Evolutionary conservation across 2,329 filamentous ascomycete genomes (phyloP), one percentile per base, ranked within the genome.

Genomic region (Pseudogymnoascus pannorum): DNA sequence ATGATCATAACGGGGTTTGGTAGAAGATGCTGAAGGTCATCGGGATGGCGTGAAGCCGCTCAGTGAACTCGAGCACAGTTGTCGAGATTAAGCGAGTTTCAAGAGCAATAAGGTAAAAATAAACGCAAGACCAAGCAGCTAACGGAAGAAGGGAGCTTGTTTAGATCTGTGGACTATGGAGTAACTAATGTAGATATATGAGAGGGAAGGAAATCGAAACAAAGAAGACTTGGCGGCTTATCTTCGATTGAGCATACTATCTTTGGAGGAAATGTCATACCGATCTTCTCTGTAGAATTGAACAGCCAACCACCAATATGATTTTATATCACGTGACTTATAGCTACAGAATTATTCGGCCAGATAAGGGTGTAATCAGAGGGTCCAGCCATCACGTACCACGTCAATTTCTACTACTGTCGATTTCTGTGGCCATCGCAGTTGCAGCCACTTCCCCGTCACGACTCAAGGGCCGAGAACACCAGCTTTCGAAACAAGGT

Each of bases 381-480:
- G 18, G 4, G 9, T 12, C n/a, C 2, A 24, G 24, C 26, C 48
- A 18, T 29, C 16, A 20, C 58, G 33, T 24, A 59, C n/a, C 58
- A 44, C 36, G 18, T 48, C n/a, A 35, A 40, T 58, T 58, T 58
- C 36, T 58, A 58, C 57, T 35, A 58, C 57, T 3, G 12, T 31
- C 48, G 48, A 54, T 54, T 54, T 54, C 48, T 54, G n/a, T 54
- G 26, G 48, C 24, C 18, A 54, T 54, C 48, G 12, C 24, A 54
- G 48, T 54, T 18, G 48, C 26, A 29, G 24, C 48, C 48, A 54
- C 48, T 54, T 54, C 48, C 48, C 48, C 16, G 48, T 36, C 29
- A 26, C 57, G 36, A 58, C 33, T 40, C 31, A 11, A 58, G 20
- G 36, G 57, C 31, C 16, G 40, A 20, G 36, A 20, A 58, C 57